Conservation (phyloP, 768 basidiomycete genomes). For the Phylloporus sp. region DNA sequence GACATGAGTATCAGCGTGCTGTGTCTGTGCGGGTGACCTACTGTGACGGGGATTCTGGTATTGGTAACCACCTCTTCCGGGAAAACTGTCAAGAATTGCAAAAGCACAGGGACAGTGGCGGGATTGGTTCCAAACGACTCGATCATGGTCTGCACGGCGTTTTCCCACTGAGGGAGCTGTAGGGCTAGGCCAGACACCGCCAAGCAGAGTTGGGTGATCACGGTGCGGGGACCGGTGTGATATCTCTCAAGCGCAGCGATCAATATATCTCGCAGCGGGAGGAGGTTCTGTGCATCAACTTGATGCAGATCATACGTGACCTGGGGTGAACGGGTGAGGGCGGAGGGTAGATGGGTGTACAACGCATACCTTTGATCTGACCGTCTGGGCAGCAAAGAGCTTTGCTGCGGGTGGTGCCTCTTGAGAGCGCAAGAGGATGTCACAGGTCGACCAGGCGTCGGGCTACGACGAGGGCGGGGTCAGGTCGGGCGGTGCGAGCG, state of each 20-base stretch:
- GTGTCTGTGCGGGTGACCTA: conserved; percentile 39
- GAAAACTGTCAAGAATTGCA: conserved; percentile 87
- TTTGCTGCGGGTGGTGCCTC: conserved; percentile 78
- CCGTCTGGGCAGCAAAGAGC: conserved; percentile 94
- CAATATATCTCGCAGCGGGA: conserved; percentile 85
- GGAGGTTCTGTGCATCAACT: conserved; percentile 67
- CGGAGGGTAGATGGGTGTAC: conserved; percentile 8
- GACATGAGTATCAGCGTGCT: conserved; percentile 5
- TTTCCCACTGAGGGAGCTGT: conserved; percentile 82
- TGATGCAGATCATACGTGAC: conserved; percentile 94
- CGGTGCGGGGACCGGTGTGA: conserved; percentile 71
- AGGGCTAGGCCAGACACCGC: conserved; percentile 88
- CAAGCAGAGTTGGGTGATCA: conserved; percentile 86
- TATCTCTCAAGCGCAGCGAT: conserved; percentile 70
- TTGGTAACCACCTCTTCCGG: conserved; percentile 88
- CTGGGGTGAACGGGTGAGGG: conserved; percentile 46
- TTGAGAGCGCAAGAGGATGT: conserved; percentile 78
- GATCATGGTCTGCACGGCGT: conserved; percentile 78
- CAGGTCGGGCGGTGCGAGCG: no score
- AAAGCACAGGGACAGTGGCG: conserved; percentile 71
- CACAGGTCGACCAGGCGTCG: conserved; percentile 96
- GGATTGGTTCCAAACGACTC: conserved; percentile 83
- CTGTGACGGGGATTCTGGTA: conserved; percentile 82
- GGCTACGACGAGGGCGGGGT: conserved; percentile 79
- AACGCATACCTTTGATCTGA: conserved; percentile 80